These are phyloP conservation scores for Podaxis carcinomalis DNA, from an alignment of 768 basidiomycete genomes.

Conservation along the genomic window DNA sequence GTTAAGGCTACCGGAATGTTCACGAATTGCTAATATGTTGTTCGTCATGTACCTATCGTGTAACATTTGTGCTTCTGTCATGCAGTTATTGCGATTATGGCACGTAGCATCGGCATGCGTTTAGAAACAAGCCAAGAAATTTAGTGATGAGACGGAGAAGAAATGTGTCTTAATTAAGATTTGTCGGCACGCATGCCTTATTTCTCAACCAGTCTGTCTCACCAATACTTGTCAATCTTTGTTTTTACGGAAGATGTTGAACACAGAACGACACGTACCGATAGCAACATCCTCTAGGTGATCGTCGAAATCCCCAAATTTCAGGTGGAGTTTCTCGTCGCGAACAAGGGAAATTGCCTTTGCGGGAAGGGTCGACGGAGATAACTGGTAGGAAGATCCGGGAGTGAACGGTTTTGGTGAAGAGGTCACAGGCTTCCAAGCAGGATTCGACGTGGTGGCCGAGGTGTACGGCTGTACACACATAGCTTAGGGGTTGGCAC, in stretches of 20 bases:
- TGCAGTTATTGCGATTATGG: neutral
- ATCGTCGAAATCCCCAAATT: slow-evolving; percentile 80
- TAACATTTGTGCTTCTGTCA: neutral
- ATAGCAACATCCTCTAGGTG: slow-evolving; percentile 72
- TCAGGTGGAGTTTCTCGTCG: slow-evolving; percentile 45
- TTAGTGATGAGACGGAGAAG: neutral
- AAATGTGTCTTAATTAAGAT: slow-evolving; percentile 5
- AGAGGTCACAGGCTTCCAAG: slow-evolving; percentile 43
- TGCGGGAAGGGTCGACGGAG: slow-evolving; percentile 38
- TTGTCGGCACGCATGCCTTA: slow-evolving; percentile 26
- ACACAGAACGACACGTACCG: slow-evolving; percentile 27
- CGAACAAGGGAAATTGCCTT: slow-evolving; percentile 47
- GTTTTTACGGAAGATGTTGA: slow-evolving; percentile 9
- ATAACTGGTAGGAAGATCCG: slow-evolving; percentile 44
- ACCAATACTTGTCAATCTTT: neutral
- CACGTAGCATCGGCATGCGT: too few relatives aligned
- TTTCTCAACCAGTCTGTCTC: slow-evolving; percentile 43
- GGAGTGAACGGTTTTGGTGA: slow-evolving; percentile 37
- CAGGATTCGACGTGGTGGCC: slow-evolving; percentile 26
- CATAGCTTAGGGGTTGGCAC: neutral
- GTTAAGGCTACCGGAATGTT: neutral
- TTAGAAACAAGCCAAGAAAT: too few relatives aligned
- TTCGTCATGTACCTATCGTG: neutral
- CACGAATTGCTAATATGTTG: neutral
- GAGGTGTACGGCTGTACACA: slow-evolving; percentile 48